Percentiles rank a stretch among this genome's conserved stretches.
Evolutionary conservation across 192 early-diverging fungal species (phyloP).

Genomic region (Coemansia sp.): DNA sequence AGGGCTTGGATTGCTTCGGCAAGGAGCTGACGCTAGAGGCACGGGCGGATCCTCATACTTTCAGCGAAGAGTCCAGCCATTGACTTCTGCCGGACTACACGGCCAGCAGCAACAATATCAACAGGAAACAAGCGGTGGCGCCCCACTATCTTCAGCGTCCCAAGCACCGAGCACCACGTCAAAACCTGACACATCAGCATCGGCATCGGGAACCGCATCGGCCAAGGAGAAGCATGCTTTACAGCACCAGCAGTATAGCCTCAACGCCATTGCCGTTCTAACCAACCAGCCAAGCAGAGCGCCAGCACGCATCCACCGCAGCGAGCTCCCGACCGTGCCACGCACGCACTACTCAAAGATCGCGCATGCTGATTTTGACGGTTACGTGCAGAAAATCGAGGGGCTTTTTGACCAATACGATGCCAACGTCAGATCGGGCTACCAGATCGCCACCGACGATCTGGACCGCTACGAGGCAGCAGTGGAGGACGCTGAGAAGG

Average conservation of each 20-base stretch:
- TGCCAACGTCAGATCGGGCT: slow-evolving; percentile 58
- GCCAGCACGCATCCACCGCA: slow-evolving; percentile 52
- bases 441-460: slow-evolving; percentile 53
- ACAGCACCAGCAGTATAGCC: slow-evolving; percentile 21
- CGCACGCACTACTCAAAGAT: slow-evolving; percentile 59
- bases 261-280: slow-evolving; percentile 52
- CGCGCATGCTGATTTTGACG: slow-evolving; percentile 78
- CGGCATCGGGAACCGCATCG: slow-evolving; percentile 3
- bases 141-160: too few species aligned
- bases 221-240: background rate
- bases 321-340: slow-evolving; percentile 51
- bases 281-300: slow-evolving; percentile 54
- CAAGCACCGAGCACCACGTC: background rate
- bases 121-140: background rate
- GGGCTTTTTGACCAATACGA: slow-evolving; percentile 82
- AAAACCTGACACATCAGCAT: background rate
- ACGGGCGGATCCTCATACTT: slow-evolving; percentile 47
- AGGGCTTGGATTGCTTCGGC: slow-evolving; percentile 47
- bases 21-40: slow-evolving; percentile 26
- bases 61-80: slow-evolving; percentile 49
- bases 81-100: slow-evolving; percentile 7
- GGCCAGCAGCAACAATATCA: background rate
- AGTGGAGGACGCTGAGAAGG: slow-evolving; percentile 48
- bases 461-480: slow-evolving; percentile 57
- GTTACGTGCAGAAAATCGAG: slow-evolving; percentile 70